Conservation (phyloP, 2,329 filamentous ascomycete genomes). For the Fusarium luffae region DNA sequence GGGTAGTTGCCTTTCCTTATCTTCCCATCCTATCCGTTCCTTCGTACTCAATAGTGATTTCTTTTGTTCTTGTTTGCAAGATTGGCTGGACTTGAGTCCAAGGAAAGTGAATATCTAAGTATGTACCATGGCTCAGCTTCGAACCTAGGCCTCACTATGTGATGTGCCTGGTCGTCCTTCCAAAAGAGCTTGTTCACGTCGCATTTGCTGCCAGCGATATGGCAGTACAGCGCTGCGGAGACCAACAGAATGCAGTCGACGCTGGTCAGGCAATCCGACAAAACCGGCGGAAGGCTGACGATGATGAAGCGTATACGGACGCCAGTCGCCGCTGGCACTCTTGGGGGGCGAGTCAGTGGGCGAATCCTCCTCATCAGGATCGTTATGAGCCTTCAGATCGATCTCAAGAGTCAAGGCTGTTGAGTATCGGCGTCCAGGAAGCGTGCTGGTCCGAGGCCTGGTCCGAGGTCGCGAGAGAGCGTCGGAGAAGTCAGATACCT, state of each 20-base stretch:
- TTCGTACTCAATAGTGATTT: not conserved
- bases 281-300: slow-evolving; percentile 44
- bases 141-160: slow-evolving; percentile 39
- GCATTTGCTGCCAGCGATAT: slow-evolving; percentile 43
- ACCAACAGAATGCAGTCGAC: slow-evolving; percentile 41
- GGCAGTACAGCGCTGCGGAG: slow-evolving; percentile 45
- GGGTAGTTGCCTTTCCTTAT: slow-evolving; percentile 15
- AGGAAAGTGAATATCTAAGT: slow-evolving; percentile 1
- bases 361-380: slow-evolving; percentile 34
- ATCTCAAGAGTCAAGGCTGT: slow-evolving; percentile 45
- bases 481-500: slow-evolving; percentile 22
- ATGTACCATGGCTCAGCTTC: not conserved
- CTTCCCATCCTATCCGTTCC: slow-evolving; percentile 3
- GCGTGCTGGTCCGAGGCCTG: slow-evolving; percentile 34
- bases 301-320: slow-evolving; percentile 26
- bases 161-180: slow-evolving; percentile 43
- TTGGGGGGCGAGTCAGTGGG: slow-evolving; percentile 37
- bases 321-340: slow-evolving; percentile 34
- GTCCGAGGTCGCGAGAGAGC: slow-evolving; percentile 28
- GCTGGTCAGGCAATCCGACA: slow-evolving; percentile 43
- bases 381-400: slow-evolving; percentile 23
- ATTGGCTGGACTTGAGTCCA: not conserved
- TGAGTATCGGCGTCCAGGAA: slow-evolving; percentile 43
- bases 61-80: not conserved
- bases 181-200: slow-evolving; percentile 35